Percentiles rank a stretch among this genome's conserved stretches.
Conservation (phyloP, 129 eudicot genomes). For the Flaveria linearis region DNA sequence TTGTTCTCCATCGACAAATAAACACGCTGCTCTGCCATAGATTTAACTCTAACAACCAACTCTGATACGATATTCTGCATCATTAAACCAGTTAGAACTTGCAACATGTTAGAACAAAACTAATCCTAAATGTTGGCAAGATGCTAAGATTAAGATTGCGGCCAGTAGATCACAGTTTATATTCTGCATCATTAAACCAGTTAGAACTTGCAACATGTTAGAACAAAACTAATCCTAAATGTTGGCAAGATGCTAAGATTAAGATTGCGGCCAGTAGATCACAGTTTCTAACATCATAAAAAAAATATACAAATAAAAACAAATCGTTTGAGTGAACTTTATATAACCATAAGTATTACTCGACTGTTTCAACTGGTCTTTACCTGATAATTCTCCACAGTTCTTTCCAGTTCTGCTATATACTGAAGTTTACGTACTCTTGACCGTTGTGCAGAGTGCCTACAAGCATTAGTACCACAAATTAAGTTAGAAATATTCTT, state of each 20-base stretch:
- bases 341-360: background rate
- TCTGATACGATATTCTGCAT: constrained; percentile 69
- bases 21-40: constrained; percentile 53
- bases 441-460: constrained; percentile 82
- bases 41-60: constrained; percentile 54
- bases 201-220: background rate
- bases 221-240: background rate
- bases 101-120: background rate
- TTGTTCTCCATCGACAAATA: constrained; percentile 65
- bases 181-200: constrained; percentile 19
- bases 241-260: background rate
- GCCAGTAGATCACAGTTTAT: background rate
- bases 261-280: background rate
- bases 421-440: constrained; percentile 78
- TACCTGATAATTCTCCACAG: constrained; percentile 66
- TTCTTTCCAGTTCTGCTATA: constrained; percentile 82
- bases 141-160: background rate
- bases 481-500: constrained; percentile 18
- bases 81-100: constrained; percentile 7
- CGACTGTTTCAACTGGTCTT: background rate
- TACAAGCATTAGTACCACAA: constrained; percentile 33
- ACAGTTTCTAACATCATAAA: background rate
- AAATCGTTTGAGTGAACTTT: background rate
- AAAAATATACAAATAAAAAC: background rate
- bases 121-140: background rate